Evolutionary conservation across 441 rosid genomes (phyloP), one percentile per base, ranked within the genome.

Genomic region (Viola pubescens): DNA sequence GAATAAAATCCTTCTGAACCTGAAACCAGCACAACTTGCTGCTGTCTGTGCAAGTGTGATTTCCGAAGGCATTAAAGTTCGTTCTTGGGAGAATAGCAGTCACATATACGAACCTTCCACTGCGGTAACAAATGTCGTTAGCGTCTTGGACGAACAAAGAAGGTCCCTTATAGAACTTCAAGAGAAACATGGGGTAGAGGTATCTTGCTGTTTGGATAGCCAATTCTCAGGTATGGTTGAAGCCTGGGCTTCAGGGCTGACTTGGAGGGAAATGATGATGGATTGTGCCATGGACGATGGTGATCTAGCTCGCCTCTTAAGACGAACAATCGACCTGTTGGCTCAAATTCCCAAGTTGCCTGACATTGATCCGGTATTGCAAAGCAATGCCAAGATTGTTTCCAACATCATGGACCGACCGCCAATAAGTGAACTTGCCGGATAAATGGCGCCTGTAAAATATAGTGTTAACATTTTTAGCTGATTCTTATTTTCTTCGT

Each of bases 201-300:
- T 82, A 56, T 64, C 92, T 1, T 88, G 91, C 63, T 81, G 80
- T 68, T 61, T 91, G 77, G 98, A 88, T 47, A 71, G 74, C 81
- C 96, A 92, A 60, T 89, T 89, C 73, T 72, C 89, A 14, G 98
- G 98, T 62, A 86, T 89, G 98, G 94, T 92, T 6, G 98, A 87
- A 74, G 97, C 97, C 11, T 92, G 98, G 98, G 97, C 96, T 34
- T 83, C 94, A 3, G 98, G 97, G 55, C 73, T 92, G 70, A 87
- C 87, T 42, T 89, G 98, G 98, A 82, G 78, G 76, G 98, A 92
- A 70, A 73, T 91, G 66, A 89, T 81, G 90, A 84, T 87, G 96
- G 98, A 92, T 54, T 85, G 94, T 52, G 97, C 96, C 4, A 83
- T 92, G 94, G 98, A 92, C 56, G 95, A 92, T 65, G 98, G 98